Base-by-base conservation (phyloP, 257 asterid genomes). In the Eustoma russellianum region DNA sequence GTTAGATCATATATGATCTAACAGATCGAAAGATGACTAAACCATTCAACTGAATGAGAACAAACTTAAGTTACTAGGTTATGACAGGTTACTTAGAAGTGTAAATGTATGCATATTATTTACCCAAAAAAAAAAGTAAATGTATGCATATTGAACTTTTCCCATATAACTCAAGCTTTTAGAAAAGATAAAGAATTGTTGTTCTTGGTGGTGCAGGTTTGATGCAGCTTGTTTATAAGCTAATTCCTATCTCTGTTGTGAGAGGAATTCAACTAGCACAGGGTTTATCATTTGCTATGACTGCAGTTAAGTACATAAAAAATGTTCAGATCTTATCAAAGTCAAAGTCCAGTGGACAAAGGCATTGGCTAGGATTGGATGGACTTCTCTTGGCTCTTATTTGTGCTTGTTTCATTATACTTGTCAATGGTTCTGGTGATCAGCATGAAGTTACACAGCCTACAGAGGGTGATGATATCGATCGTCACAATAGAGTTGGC, bases 241-340 rank as follows among this genome's bases (percentile, higher is more conserved):
- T 83, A 33, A 72, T 83, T 51, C 96, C 96, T 2, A 17, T 86
- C 8, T 49, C 96, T 11, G 78, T 87, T 19, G 94, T 83, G 0
- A 68, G 96, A 48, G 96, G 96, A 52, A 81, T 86, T 70, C 96
- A 86, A 56, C 56, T 86, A 6, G 96, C 94, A n/a, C 96, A 83
- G 18, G 94, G 94, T 1, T 41, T 81, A 13, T 79, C 86, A 5
- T 86, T 86, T 48, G 91, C 94, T 0, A 79, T 83, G 79, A 79
- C 80, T 12, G 92, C 86, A 7, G 94, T 83, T 10, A 87, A 83
- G 64, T 83, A 87, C 47, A 60, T 83, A 3, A 72, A 66, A 33
- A 66, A 67, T 6, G 80, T 57, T 30, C 96, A 87, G 45, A 56
- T 68, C 50, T 79, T 87, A 46, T 60, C 82, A 0, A 79, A 76